Conservation (phyloP, 768 basidiomycete species). For the Gymnopilus dilepis region DNA sequence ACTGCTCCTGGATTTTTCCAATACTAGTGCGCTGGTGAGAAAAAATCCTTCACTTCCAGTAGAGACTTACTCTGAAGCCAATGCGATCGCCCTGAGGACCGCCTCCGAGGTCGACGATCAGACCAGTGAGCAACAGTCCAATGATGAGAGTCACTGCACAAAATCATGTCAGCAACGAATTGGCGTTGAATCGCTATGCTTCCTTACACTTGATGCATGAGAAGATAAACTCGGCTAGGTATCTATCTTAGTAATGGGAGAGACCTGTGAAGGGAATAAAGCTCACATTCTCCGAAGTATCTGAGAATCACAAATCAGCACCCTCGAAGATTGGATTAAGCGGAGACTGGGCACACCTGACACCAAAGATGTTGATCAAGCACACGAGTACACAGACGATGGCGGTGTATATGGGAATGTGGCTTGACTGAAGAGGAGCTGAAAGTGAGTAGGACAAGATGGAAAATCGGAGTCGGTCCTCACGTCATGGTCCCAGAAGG, state of each 20-base stretch:
- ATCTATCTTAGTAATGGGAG: neutral
- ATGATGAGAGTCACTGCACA: constrained; percentile 60
- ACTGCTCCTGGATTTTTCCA: constrained; percentile 77
- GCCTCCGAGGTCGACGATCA: constrained; percentile 81
- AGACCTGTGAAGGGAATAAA: neutral
- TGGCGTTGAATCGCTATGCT: neutral
- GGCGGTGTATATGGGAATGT: constrained; percentile 61
- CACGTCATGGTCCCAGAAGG: constrained; percentile 74
- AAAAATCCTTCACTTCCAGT: no score
- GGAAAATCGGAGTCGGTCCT: constrained; percentile 19
- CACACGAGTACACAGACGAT: constrained; percentile 62
- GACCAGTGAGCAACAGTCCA: constrained; percentile 62
- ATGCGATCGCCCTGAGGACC: constrained; percentile 69
- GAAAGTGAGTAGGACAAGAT: neutral
- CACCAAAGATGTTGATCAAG: constrained; percentile 72
- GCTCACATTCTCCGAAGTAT: constrained; percentile 69
- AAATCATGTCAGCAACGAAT: neutral
- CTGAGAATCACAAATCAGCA: constrained; percentile 29
- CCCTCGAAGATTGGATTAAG: neutral
- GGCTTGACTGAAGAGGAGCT: constrained; percentile 36
- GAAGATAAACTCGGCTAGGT: constrained; percentile 66
- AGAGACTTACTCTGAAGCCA: constrained; percentile 68
- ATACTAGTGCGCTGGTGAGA: constrained; percentile 41
- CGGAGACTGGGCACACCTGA: constrained; percentile 45
- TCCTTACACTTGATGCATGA: constrained; percentile 65